Conservation (phyloP, 75 land plant species). For the Sequoia sempervirens region DNA sequence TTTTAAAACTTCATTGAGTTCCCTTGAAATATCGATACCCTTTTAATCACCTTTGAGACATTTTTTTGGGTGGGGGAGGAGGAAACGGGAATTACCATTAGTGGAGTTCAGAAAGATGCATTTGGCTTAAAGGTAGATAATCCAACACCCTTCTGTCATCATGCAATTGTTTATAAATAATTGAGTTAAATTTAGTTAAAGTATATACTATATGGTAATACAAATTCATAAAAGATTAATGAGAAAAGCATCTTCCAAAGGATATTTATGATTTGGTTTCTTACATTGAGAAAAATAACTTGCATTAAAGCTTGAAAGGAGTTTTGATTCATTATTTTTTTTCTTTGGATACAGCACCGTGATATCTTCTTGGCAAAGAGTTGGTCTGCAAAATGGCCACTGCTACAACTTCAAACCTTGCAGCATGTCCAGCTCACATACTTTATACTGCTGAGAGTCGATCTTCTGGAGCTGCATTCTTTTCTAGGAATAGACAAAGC, state of each 20-base stretch:
- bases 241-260: not conserved
- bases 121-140: not conserved
- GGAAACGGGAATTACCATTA: not conserved
- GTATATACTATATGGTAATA: not conserved
- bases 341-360: not conserved
- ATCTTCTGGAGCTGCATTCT: constrained; percentile 9
- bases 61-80: not conserved
- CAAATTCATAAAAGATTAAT: not conserved
- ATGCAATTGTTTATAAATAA: not conserved
- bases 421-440: constrained; percentile 14
- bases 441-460: not conserved
- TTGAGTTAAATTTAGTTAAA: not conserved
- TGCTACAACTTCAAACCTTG: constrained; percentile 25
- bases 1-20: not conserved
- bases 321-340: not conserved
- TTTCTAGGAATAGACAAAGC: constrained; percentile 12
- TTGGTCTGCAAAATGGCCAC: constrained; percentile 23
- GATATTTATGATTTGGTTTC: not conserved
- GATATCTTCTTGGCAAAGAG: not conserved
- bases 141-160: not conserved
- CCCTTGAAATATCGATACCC: not conserved
- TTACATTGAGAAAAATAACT: not conserved
- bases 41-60: not conserved
- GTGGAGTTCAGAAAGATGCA: not conserved
- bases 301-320: not conserved